Base-by-base conservation (phyloP, 2,329 filamentous ascomycete species). In the Aureobasidium pullulans region DNA sequence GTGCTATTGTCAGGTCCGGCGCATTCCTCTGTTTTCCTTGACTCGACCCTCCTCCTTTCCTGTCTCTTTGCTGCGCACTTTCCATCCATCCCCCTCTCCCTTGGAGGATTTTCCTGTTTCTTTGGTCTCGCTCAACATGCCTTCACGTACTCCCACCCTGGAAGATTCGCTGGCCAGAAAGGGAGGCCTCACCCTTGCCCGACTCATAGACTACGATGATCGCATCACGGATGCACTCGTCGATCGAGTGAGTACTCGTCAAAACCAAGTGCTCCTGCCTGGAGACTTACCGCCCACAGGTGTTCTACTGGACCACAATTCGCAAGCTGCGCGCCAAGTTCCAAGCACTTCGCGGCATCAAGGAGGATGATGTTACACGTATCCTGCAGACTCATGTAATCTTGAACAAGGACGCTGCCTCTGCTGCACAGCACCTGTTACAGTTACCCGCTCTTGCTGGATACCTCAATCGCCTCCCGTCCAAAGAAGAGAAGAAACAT, bases 241-340 rank as follows among this genome's bases (percentile, higher is more conserved):
- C 62, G 94, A 99, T 75, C 90, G 93, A 77, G 93, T 96, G 82
- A 76, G 88, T 81, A 42, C 60, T 49, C 46, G 32, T 42, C 16
- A 46, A 7, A 57, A 13, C 39, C 40, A 23, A 16, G 31, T 50
- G 32, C 44, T 50, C 36, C 52, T 31, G 16, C 40, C 36, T 16
- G 50, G 37, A 58, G 13, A 54, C n/a, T 58, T 15, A 16, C 10
- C 44, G 37, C 47, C 29, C 53, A 46, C 65, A 96, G 93, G 87
- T 90, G 9, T 96, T 89, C 74, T 99, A 94, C 78, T 97, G 94
- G 93, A 93, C 93, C 6, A 89, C 84, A 4, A 96, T 96, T 61
- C 92, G 93, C 64, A 99, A 99, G 75, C 96, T 97, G 69, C 86
- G 89, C 62, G 85, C 59, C 90, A 89, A 59, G 29, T 97, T 96